Base-by-base conservation (phyloP, 768 basidiomycete genomes). In the Austroboletus festivus region DNA sequence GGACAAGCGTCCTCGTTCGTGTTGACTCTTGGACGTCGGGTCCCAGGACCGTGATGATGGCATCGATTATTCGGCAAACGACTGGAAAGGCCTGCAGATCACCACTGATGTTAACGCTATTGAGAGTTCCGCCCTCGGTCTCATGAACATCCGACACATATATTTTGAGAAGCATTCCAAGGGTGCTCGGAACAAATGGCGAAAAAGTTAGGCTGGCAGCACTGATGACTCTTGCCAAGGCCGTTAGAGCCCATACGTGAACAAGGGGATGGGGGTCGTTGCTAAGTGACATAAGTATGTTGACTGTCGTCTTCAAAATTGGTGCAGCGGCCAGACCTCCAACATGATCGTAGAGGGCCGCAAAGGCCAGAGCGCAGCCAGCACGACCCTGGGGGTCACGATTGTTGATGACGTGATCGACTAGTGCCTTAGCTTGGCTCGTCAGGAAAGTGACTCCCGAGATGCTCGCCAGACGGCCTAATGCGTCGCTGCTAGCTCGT, bases 241-340 rank as follows among this genome's bases (percentile, higher is more conserved):
- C 89, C 41, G 80, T 83, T 52, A 97, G 72, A 3, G 95, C 86
- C 84, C 89, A 94, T 61, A 87, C 96, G 66, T 98, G 95, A 6
- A 97, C 96, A 26, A 93, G 78, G 0, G 96, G 95, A 64, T 98
- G 96, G 0, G 95, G 93, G 65, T 99, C 96, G 52, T 89, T 93
- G 66, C 87, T 84, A 18, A 99, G 79, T 0, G 94, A 95, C 82
- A 95, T 90, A 31, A 97, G 75, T 38, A 98, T 85, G 61, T 96
- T 93, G 52, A 95, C 89, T 0, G 94, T 92, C 1, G 94, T 96
- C 68, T 97, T 98, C 51, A 98, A 76, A 15, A 97, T 77, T 0
- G 96, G 91, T 0, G 92, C 92, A 7, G 93, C 95, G 11, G 90
- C 91, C n/a, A 98, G 77, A 34, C 93, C 89, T 8, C 96, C 96